These are phyloP conservation scores for Tilletia indica DNA, from an alignment of 1,284 basidiomycete species.

Conservation along the genomic window DNA sequence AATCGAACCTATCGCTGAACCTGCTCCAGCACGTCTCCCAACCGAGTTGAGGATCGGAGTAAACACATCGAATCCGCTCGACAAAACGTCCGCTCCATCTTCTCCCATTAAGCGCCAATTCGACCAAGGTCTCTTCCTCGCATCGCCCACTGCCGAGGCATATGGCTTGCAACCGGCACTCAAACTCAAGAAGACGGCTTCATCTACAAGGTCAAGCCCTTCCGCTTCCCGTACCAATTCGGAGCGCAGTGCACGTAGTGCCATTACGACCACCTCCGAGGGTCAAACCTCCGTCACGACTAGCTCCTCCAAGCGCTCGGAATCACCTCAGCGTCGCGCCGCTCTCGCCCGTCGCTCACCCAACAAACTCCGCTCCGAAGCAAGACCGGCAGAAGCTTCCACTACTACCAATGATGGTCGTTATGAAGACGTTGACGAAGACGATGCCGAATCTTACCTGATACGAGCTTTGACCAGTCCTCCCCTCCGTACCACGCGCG, in stretches of 20 bases:
- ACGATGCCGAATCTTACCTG: background rate
- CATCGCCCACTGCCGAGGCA: background rate
- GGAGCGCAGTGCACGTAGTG: constrained; percentile 12
- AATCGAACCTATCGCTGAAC: background rate
- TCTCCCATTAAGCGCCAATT: constrained; percentile 8
- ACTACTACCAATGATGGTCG: background rate
- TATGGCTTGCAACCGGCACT: constrained; percentile 8
- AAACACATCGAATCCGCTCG: background rate
- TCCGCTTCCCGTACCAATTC: constrained; percentile 11
- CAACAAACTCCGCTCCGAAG: background rate
- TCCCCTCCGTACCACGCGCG: background rate
- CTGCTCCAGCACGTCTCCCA: background rate
- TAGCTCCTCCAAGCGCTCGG: background rate
- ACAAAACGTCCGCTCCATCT: constrained; percentile 1
- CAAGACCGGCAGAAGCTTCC: too few relatives aligned
- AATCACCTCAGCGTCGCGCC: constrained; percentile 8
- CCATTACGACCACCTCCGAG: background rate
- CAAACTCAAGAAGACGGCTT: background rate
- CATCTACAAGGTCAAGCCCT: background rate
- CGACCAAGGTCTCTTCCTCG: constrained; percentile 6
- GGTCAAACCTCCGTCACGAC: constrained; percentile 5
- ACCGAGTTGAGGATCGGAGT: constrained; percentile 12
- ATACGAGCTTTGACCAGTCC: constrained; percentile 2
- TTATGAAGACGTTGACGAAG: background rate
- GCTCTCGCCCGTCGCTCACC: constrained; percentile 10